Base-by-base conservation (phyloP, 1,284 basidiomycete species). In the Microbotryomycetes sp. region DNA sequence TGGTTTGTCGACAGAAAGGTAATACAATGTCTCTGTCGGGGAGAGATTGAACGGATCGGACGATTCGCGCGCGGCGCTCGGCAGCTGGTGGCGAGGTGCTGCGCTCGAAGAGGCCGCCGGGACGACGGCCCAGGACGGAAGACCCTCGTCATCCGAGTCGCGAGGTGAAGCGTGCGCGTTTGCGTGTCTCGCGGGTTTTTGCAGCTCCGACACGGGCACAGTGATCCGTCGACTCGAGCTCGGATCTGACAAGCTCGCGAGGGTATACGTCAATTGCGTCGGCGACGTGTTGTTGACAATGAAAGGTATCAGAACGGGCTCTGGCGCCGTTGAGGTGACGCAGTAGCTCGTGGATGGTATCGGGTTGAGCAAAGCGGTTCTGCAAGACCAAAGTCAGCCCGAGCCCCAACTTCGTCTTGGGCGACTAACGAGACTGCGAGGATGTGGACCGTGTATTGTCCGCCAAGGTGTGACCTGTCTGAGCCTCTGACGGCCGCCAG, bases 281-380 rank as follows among this genome's bases (percentile, higher is more conserved):
- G 90, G 85, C n/a, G 81, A 80, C 3, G 92, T 92, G 76, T 96
- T 94, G 79, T 96, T 97, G 74, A 97, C 82, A 28, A 96, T 78
- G 30, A 93, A 77, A 2, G 91, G 89, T 51, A 93, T 76, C 53
- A 88, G 79, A 50, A 87, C 80, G 46, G 78, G 78, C 4, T 67
- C 55, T 4, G 58, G 31, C 2, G 45, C 30, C 18, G 82, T 77
- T 3, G 82, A 74, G 0, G 83, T 78, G 18, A 92, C 76, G 70
- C 90, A 93, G 75, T 85, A 89, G 16, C 29, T 52, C 49, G 83
- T 82, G 55, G 82, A 77, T 23, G 75, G 77, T 58, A 84, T 79
- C 5, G 88, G 87, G 65, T 91, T 89, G 21, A 93, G 78, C 49
- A 85, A 84, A 16, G 89, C 91, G 1, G 90, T 92, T 72, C 88